phyloP scores from a whole-genome alignment of 108 stramenopile species.

The Cyclotella atomus region DNA sequence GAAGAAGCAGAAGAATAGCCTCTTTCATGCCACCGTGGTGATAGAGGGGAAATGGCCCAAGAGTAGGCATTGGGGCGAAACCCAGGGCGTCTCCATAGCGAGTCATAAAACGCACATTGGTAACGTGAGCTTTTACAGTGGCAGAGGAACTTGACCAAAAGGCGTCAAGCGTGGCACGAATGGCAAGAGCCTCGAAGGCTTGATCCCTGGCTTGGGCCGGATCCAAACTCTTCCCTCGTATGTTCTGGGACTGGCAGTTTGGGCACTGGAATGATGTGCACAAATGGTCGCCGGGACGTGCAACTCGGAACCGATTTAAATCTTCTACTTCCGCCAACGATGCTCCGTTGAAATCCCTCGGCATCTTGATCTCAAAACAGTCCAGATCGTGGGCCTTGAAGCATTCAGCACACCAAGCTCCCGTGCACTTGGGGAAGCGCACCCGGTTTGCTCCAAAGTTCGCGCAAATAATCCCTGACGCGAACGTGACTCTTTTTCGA shows the following conservation, averaged over 20 bases:
- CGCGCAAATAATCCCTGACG: too few relatives aligned
- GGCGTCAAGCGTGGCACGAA: neutral
- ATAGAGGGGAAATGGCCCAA: neutral
- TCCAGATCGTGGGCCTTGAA: too few relatives aligned
- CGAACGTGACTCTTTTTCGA: too few relatives aligned
- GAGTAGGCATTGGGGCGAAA: neutral
- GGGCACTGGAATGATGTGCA: neutral
- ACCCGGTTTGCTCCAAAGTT: too few relatives aligned
- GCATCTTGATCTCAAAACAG: too few relatives aligned
- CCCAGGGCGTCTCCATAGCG: neutral
- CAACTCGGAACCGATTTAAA: too few relatives aligned
- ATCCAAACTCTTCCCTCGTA: neutral
- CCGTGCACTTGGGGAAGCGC: too few relatives aligned
- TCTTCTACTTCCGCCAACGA: too few relatives aligned
- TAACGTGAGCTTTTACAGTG: neutral
- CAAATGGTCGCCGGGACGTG: neutral
- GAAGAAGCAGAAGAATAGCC: neutral
- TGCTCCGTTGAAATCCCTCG: too few relatives aligned
- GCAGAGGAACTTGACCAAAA: neutral
- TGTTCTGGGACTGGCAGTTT: neutral
- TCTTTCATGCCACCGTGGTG: neutral
- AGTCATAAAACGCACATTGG: neutral
- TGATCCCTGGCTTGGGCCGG: neutral
- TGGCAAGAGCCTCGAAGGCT: neutral
- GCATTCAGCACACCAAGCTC: too few relatives aligned